Percentiles rank a stretch among this genome's conserved stretches.
These are phyloP conservation scores for Diospyros lotus DNA, from an alignment of 148 eudicot species.

Conservation along the genomic window DNA sequence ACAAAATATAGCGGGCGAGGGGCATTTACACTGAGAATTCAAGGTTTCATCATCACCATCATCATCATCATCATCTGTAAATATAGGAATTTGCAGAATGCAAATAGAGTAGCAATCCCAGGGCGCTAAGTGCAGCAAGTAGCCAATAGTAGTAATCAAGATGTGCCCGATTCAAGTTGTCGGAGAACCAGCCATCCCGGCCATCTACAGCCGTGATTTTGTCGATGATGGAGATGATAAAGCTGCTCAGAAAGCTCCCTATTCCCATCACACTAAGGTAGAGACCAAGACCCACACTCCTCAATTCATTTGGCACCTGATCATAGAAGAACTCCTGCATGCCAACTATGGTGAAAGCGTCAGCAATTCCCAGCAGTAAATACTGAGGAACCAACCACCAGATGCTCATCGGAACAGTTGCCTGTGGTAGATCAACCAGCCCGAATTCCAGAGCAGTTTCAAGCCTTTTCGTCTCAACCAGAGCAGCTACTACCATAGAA, in stretches of 20 bases:
- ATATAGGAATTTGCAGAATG: too few species aligned
- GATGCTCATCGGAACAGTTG: conserved; percentile 31
- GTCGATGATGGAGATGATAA: conserved; percentile 29
- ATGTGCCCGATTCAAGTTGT: conserved; percentile 51
- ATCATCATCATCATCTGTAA: too few species aligned
- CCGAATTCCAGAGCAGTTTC: conserved; percentile 21
- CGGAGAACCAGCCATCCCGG: conserved; percentile 49
- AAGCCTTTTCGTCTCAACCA: conserved; percentile 21
- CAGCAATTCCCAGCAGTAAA: conserved; percentile 27
- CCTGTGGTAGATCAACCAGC: conserved; percentile 22
- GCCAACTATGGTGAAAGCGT: conserved; percentile 45
- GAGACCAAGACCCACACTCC: conserved; percentile 33
- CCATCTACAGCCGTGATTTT: conserved; percentile 21
- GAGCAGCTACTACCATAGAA: conserved; percentile 26
- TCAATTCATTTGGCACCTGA: conserved; percentile 34
- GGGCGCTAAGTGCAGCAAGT: too few species aligned
- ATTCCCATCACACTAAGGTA: conserved; percentile 36
- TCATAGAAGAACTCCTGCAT: conserved; percentile 47
- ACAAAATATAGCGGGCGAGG: too few species aligned
- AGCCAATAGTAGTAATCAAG: conserved; percentile 7
- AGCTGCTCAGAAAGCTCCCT: conserved; percentile 39
- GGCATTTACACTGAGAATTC: too few species aligned
- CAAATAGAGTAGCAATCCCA: too few species aligned
- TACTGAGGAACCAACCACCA: conserved; percentile 50
- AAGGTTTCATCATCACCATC: too few species aligned